phyloP scores from a whole-genome alignment of 495 filamentous ascomycete genomes.

The Glarea lozoyensis region DNA sequence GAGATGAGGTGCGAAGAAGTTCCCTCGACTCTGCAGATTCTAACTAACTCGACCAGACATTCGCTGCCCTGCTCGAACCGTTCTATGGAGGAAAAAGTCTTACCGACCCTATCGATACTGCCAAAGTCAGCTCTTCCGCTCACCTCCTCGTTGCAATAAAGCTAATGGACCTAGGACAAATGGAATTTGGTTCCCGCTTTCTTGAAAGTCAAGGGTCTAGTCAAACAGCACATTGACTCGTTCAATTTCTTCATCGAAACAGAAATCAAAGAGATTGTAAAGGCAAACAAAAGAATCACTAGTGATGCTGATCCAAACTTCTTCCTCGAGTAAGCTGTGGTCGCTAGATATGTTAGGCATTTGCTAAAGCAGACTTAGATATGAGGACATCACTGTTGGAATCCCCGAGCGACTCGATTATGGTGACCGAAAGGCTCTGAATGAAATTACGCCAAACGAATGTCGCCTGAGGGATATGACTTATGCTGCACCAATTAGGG shows the following conservation, averaged over 20 bases:
- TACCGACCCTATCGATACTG: conserved; percentile 91
- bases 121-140: conserved; percentile 30
- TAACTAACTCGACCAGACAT: conserved; percentile 41
- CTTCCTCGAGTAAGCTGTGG: conserved; percentile 53
- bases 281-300: conserved; percentile 71
- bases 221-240: conserved; percentile 97
- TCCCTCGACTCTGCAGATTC: conserved; percentile 3
- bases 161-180: conserved; percentile 56
- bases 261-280: conserved; percentile 91
- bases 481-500: conserved; percentile 84
- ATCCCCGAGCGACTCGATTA: conserved; percentile 70
- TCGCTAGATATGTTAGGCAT: background rate
- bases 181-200: conserved; percentile 95
- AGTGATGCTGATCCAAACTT: conserved; percentile 87
- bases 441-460: conserved; percentile 80
- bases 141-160: background rate
- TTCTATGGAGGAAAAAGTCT: conserved; percentile 94
- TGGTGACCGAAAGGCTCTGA: conserved; percentile 44
- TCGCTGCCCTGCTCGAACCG: conserved; percentile 84
- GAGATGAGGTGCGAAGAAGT: conserved; percentile 14
- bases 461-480: conserved; percentile 92
- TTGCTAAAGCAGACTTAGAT: conserved; percentile 26
- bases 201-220: conserved; percentile 90
- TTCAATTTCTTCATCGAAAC: conserved; percentile 96
- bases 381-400: conserved; percentile 79